These are phyloP conservation scores for Aspergillus kassunensis DNA, from an alignment of 495 filamentous ascomycete genomes.

Conservation along the genomic window DNA sequence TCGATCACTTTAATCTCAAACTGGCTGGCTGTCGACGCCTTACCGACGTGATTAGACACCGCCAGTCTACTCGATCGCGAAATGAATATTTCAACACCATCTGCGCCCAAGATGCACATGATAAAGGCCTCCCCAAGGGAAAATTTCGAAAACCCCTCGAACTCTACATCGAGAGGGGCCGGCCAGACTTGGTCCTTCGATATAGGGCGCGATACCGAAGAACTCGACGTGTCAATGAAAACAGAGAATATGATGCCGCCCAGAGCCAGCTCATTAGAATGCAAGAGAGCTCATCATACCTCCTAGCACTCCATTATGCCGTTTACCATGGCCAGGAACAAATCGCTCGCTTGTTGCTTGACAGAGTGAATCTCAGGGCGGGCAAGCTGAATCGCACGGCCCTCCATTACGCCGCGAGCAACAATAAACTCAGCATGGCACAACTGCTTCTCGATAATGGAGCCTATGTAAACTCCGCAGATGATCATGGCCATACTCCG, in stretches of 20 bases:
- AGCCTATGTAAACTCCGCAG: background rate
- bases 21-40: no score
- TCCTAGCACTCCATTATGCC: background rate
- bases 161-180: no score
- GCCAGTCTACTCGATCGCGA: no score
- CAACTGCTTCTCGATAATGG: background rate
- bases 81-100: no score
- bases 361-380: constrained; percentile 1
- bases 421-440: background rate
- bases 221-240: background rate
- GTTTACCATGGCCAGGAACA: background rate
- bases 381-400: background rate
- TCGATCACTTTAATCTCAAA: no score
- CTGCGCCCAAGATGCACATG: no score
- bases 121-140: no score
- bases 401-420: background rate
- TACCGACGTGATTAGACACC: no score
- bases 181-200: no score
- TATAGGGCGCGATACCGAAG: no score
- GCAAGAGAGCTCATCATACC: background rate
- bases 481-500: background rate
- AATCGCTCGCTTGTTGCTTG: background rate
- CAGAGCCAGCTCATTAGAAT: background rate
- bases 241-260: background rate
- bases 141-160: background rate